Conservation (phyloP, 1,139 yeast species). For the Magnusiomyces suaveolens region DNA sequence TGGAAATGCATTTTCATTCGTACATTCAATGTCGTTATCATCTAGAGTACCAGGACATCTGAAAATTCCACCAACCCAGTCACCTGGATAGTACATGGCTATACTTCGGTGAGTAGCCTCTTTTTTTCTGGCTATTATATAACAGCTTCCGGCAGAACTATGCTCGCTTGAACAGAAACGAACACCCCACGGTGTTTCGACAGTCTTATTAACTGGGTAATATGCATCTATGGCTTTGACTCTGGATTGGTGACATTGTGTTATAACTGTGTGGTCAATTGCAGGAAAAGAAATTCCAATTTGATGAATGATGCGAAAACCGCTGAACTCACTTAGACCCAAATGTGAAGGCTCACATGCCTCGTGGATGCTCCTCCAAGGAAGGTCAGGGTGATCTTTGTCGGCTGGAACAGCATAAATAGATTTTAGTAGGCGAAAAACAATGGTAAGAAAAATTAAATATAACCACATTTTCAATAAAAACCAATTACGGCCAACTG, state of each 20-base stretch:
- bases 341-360: conserved; percentile 18
- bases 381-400: background rate
- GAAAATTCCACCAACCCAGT: conserved; percentile 57
- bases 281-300: conserved; percentile 13
- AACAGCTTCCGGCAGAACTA: conserved; percentile 31
- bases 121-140: conserved; percentile 49
- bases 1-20: conserved; percentile 19
- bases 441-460: too few relatives aligned
- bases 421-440: too few relatives aligned
- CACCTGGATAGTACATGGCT: conserved; percentile 44
- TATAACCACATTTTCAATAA: background rate
- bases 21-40: conserved; percentile 20
- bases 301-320: conserved; percentile 25
- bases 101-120: conserved; percentile 42
- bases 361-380: conserved; percentile 6
- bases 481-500: too few relatives aligned
- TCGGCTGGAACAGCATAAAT: background rate
- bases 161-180: conserved; percentile 19
- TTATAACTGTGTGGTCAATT: conserved; percentile 19
- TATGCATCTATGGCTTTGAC: conserved; percentile 21
- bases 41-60: conserved; percentile 38
- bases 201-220: conserved; percentile 17
- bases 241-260: conserved; percentile 15
- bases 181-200: conserved; percentile 21
- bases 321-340: conserved; percentile 19